phyloP scores from a whole-genome alignment of 2,329 filamentous ascomycete species.

The Cephalotrichum gorgonifer region DNA sequence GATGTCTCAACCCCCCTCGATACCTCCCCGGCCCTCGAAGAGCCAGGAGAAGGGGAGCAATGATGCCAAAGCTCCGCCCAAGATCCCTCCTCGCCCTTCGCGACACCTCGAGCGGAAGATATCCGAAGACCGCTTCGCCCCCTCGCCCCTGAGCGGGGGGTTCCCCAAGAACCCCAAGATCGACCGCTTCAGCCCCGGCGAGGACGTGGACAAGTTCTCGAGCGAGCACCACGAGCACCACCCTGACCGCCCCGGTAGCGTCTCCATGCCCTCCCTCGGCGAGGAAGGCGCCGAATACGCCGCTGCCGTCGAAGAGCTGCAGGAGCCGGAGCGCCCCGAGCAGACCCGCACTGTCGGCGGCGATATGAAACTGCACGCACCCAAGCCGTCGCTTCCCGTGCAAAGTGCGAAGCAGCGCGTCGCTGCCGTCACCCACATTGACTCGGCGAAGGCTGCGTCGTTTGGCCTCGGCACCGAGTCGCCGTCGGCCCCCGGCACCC shows the following conservation, averaged over 20 bases:
- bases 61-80: slow-evolving; percentile 33
- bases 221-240: slow-evolving; percentile 22
- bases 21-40: slow-evolving; percentile 47
- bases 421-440: slow-evolving; percentile 75
- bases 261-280: slow-evolving; percentile 74
- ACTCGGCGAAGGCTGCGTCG: slow-evolving; percentile 78
- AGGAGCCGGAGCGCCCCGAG: slow-evolving; percentile 36
- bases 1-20: slow-evolving; percentile 38
- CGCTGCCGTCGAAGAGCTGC: slow-evolving; percentile 33
- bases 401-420: slow-evolving; percentile 77
- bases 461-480: slow-evolving; percentile 59
- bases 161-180: slow-evolving; percentile 38
- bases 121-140: slow-evolving; percentile 71
- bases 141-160: slow-evolving; percentile 73
- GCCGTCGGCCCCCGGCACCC: slow-evolving; percentile 13
- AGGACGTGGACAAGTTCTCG: slow-evolving; percentile 14
- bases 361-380: slow-evolving; percentile 79
- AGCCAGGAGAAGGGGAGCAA: slow-evolving; percentile 34
- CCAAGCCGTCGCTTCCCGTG: slow-evolving; percentile 74
- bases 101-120: slow-evolving; percentile 63
- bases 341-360: slow-evolving; percentile 70
- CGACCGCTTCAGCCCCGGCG: slow-evolving; percentile 21
- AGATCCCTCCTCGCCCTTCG: slow-evolving; percentile 67
- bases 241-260: slow-evolving; percentile 59
- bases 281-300: slow-evolving; percentile 85